Percentiles rank a stretch among this genome's conserved stretches.
phyloP scores from a whole-genome alignment of 768 basidiomycete genomes.

The Lentinula aciculospora region DNA sequence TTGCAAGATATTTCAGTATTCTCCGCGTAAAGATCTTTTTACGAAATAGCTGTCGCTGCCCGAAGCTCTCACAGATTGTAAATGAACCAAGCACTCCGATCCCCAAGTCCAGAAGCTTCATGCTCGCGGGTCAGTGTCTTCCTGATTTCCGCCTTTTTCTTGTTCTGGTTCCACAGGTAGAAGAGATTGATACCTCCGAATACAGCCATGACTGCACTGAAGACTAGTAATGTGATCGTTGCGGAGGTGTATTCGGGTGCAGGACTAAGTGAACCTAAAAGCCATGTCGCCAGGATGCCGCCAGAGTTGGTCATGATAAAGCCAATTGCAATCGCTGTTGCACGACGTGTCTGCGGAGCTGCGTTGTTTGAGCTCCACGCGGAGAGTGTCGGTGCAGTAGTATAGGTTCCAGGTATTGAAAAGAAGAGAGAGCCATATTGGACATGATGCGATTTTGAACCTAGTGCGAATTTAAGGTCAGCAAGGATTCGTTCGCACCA shows the following conservation, averaged over 20 bases:
- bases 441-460: conserved; percentile 28
- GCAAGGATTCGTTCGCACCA: background rate
- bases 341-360: conserved; percentile 49
- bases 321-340: conserved; percentile 51
- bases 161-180: conserved; percentile 20
- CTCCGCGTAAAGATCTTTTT: too few relatives aligned
- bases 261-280: conserved; percentile 33
- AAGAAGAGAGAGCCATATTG: conserved; percentile 56
- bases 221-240: conserved; percentile 6
- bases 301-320: conserved; percentile 56
- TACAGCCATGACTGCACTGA: conserved; percentile 15
- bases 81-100: conserved; percentile 24
- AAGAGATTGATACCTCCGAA: conserved; percentile 16
- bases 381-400: conserved; percentile 44
- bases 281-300: conserved; percentile 59
- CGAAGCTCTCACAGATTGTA: conserved; percentile 18
- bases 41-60: too few relatives aligned
- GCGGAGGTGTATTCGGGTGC: conserved; percentile 19
- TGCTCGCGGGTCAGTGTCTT: conserved; percentile 11
- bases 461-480: conserved; percentile 14
- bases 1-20: too few relatives aligned
- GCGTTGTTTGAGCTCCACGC: conserved; percentile 64
- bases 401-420: conserved; percentile 45
- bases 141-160: conserved; percentile 18
- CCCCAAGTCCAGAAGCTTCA: conserved; percentile 20